A percentile compares a stretch with the other conserved stretches of the same genome.
Evolutionary conservation across 2,329 filamentous ascomycete species (phyloP).

Genomic region (Beauveria sp.): DNA sequence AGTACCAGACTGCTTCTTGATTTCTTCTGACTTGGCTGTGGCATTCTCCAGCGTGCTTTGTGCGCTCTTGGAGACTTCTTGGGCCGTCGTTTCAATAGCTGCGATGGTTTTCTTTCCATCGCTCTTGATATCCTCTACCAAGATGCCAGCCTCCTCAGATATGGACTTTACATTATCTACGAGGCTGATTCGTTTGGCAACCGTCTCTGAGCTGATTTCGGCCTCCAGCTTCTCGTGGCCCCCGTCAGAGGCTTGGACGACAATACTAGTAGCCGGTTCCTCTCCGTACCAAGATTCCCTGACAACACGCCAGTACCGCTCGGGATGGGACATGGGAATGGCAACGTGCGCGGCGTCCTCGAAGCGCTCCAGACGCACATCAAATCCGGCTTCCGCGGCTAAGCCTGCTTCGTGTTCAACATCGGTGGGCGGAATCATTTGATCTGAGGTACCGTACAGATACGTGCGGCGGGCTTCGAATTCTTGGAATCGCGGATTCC

Average conservation of each 20-base stretch:
- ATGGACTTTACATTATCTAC: background rate
- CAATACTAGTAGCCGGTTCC: background rate
- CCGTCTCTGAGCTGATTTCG: background rate
- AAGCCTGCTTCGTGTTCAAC: slow-evolving; percentile 40
- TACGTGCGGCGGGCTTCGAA: slow-evolving; percentile 41
- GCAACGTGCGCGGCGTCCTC: slow-evolving; percentile 42
- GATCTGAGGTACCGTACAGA: slow-evolving; percentile 42
- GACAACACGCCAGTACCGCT: slow-evolving; percentile 44
- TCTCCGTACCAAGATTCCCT: slow-evolving; percentile 36
- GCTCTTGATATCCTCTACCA: background rate
- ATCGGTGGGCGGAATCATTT: slow-evolving; percentile 36
- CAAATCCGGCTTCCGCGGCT: slow-evolving; percentile 31
- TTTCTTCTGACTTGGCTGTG: background rate
- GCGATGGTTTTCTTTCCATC: background rate
- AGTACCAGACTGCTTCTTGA: background rate
- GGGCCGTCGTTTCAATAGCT: background rate
- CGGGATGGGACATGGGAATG: slow-evolving; percentile 36
- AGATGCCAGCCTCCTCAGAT: background rate
- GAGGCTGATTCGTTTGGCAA: background rate
- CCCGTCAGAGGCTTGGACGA: background rate
- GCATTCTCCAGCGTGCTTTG: background rate
- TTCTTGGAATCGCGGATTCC: slow-evolving; percentile 23
- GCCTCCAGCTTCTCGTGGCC: background rate
- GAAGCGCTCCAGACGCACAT: slow-evolving; percentile 38
- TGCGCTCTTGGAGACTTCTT: background rate